Base-by-base conservation (phyloP, 768 basidiomycete genomes). In the Leccinum fibrillosum region DNA sequence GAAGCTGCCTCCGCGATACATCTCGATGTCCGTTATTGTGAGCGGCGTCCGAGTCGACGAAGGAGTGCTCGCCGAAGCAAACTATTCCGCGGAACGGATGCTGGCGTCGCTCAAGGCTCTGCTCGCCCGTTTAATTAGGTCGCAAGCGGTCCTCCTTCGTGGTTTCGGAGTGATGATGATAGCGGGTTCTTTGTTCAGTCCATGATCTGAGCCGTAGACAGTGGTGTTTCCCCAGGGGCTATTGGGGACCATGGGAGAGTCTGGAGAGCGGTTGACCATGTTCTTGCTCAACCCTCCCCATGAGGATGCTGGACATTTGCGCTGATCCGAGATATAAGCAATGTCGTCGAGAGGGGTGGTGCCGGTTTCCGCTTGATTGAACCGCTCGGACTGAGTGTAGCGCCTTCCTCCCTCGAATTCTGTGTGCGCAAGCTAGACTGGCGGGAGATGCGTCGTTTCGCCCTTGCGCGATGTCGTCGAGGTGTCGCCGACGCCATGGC, bases 321-420 rank as follows among this genome's bases (percentile, higher is more conserved):
- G 44, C 11, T 25, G 49, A 3, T 60, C 52, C 21, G 62, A 53
- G 49, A 58, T 32, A 9, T 56, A 53, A 12, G 55, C 6, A 7
- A 69, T 55, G 32, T 56, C 53, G 11, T 59, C 61, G 11, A 74
- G 52, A 64, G 66, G 3, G 72, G 68, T 5, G 72, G 70, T 3
- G 62, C 68, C 0, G 72, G 72, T 56, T 73, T 72, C 23, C 66
- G 64, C 35, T 65, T 72, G 59, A 72, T 68, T n/a, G 63, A 71
- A 19, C 56, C 52, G 15, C 60, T 72, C 2, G 65, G 12, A 28
- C 56, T 62, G 10, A 66, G 60, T 9, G 56, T 21, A 7, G 35
- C 53, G 1, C 62, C 49, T 45, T 70, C 63, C 21, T 67, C 62
- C 35, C 28, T 66, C 25, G 28, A 26, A 54, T 51, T 45, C 13